Evolutionary conservation across 2,329 filamentous ascomycete genomes (phyloP), one percentile per base, ranked within the genome.

Genomic region (Talaromyces pinophilus): DNA sequence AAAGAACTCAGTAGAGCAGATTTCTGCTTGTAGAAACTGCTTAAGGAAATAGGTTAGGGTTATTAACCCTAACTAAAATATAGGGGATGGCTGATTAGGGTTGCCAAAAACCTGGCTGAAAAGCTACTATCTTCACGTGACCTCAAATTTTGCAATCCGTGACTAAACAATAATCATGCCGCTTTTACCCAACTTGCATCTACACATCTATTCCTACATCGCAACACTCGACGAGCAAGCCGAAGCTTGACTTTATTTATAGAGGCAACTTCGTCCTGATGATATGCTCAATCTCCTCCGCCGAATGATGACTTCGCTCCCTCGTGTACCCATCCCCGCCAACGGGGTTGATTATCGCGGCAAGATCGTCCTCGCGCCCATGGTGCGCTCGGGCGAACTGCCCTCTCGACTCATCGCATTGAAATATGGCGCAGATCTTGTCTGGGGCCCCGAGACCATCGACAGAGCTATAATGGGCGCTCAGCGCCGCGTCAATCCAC

Each of bases 381-480:
- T 99, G 95, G 94, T 97, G 66, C 90, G 95, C 71, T 96, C 92
- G n/a, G 95, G 95, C 75, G 95, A 99, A 82, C 83, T 97, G 68
- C 94, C 95, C 2, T 95, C 92, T 46, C 89, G 95, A 67, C 85
- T 99, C 30, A 81, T 96, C 52, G 92, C 95, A 38, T 87, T 99
- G 68, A 91, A 96, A 75, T 98, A 99, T 78, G 95, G 95, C 71
- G 95, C 95, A 62, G 95, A 99, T 79, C 84, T 99, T 17, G 95
- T 99, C 71, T 99, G 95, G 94, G 94, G 95, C 13, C 95, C 95
- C 35, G 95, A 99, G 79, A 98, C 93, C 4, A 90, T 99, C 72
- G 95, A 99, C 79, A 88, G 89, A 75, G 89, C 94, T 66, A 88
- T 99, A 78, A 96, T 98, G 74, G 95, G 95, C 68, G 92, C 92